Conservation (phyloP, 139 green algal species). For the Gonium pectorale region DNA sequence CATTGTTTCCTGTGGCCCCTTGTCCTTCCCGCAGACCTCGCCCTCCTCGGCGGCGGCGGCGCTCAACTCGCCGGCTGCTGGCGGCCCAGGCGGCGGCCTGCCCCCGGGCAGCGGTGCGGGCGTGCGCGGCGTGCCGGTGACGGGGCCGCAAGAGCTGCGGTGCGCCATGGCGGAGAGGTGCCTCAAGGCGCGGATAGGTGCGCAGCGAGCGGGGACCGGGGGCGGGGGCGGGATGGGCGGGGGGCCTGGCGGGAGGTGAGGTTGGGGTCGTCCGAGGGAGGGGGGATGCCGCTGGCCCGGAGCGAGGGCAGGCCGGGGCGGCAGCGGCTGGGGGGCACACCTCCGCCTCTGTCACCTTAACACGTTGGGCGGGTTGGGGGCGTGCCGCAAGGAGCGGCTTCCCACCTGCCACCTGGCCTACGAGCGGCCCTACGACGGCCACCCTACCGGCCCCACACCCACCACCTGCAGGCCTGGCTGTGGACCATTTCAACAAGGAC, state of each 20-base stretch:
- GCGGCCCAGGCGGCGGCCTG: not conserved
- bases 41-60: not conserved
- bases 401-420: too few relatives aligned
- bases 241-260: not conserved
- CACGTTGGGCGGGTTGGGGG: too few relatives aligned
- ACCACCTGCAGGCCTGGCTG: constrained; percentile 73
- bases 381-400: too few relatives aligned
- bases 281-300: too few relatives aligned
- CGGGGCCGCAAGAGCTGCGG: constrained; percentile 32
- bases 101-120: constrained; percentile 7
- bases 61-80: not conserved
- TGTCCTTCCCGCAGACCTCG: not conserved
- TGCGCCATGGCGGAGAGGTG: constrained; percentile 40
- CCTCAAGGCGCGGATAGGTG: constrained; percentile 76
- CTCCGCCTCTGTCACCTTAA: too few relatives aligned
- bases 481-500: constrained; percentile 98
- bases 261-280: too few relatives aligned
- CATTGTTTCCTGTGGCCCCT: not conserved
- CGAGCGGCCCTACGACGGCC: not conserved
- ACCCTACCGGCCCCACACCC: not conserved
- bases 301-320: too few relatives aligned
- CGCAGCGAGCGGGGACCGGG: too few relatives aligned
- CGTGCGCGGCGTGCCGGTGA: constrained; percentile 32
- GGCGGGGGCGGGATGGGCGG: not conserved
- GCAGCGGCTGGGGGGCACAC: too few relatives aligned